Conservation (phyloP, 176 grass and related monocot genomes). For the Zoysia japonica region DNA sequence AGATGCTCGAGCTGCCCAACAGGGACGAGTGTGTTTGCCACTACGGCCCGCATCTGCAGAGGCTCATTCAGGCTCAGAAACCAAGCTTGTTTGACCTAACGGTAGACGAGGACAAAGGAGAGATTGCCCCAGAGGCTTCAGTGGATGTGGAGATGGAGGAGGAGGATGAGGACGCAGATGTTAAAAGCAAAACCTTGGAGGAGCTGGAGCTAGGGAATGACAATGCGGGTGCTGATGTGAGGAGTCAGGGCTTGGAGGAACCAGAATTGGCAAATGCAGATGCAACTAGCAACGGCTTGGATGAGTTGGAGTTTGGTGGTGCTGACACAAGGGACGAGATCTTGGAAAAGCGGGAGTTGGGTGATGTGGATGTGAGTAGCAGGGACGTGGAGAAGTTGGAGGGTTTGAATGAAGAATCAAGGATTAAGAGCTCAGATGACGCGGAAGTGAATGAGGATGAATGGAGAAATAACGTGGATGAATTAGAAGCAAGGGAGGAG, state of each 20-base stretch:
- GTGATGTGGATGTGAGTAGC: constrained; percentile 38
- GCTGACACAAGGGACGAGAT: background rate
- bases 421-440: background rate
- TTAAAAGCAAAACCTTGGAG: constrained; percentile 18
- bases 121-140: constrained; percentile 40
- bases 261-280: constrained; percentile 19
- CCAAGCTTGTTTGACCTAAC: constrained; percentile 42
- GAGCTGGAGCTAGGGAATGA: constrained; percentile 13
- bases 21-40: constrained; percentile 56
- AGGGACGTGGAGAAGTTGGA: constrained; percentile 27
- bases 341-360: constrained; percentile 11
- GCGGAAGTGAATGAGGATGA: constrained; percentile 4
- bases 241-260: constrained; percentile 40
- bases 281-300: constrained; percentile 15
- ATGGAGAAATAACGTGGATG: background rate
- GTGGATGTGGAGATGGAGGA: constrained; percentile 49
- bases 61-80: constrained; percentile 60
- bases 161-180: constrained; percentile 41
- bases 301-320: constrained; percentile 6
- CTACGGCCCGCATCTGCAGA: constrained; percentile 71
- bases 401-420: background rate
- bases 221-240: constrained; percentile 34
- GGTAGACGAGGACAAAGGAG: constrained; percentile 37
- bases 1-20: constrained; percentile 62
- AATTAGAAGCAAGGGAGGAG: background rate